Conservation (phyloP, 768 basidiomycete genomes). For the Trametes meyenii region DNA sequence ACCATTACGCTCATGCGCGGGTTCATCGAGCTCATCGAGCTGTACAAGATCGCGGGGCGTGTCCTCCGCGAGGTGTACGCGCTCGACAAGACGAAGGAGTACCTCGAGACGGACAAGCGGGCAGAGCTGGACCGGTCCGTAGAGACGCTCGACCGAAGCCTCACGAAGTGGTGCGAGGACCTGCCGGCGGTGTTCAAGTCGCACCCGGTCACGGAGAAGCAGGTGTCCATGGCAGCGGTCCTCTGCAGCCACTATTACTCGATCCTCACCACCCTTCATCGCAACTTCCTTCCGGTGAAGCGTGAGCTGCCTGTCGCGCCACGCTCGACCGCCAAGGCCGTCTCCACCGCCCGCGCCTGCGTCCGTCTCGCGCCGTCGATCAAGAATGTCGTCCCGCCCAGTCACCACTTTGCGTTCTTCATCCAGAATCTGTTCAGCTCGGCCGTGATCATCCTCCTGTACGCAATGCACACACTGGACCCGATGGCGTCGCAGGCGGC, state of each 20-base stretch:
- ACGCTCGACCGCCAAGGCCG: slow-evolving; percentile 77
- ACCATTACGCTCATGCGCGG: slow-evolving; percentile 81
- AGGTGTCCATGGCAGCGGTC: slow-evolving; percentile 84
- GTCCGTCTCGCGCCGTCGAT: slow-evolving; percentile 85
- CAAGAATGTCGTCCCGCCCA: slow-evolving; percentile 80
- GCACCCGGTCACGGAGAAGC: slow-evolving; percentile 70
- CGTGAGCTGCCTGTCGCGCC: slow-evolving; percentile 69
- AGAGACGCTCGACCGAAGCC: slow-evolving; percentile 73
- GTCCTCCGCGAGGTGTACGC: slow-evolving; percentile 84
- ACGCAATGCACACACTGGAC: slow-evolving; percentile 83
- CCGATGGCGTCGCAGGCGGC: slow-evolving; percentile 64
- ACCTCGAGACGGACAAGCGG: slow-evolving; percentile 72
- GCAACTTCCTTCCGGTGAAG: slow-evolving; percentile 82
- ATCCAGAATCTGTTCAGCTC: slow-evolving; percentile 90
- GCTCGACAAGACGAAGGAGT: slow-evolving; percentile 74
- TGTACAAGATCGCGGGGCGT: slow-evolving; percentile 85
- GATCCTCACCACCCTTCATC: slow-evolving; percentile 82
- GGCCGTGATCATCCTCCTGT: slow-evolving; percentile 81
- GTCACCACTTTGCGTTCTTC: slow-evolving; percentile 87
- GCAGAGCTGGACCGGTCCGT: slow-evolving; percentile 77
- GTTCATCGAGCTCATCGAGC: slow-evolving; percentile 68
- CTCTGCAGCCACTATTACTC: slow-evolving; percentile 91
- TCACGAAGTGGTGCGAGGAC: slow-evolving; percentile 83
- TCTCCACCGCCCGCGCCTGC: slow-evolving; percentile 82
- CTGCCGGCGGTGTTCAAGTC: slow-evolving; percentile 78